These are phyloP conservation scores for Geum urbanum DNA, from an alignment of 306 rosid species.

Conservation along the genomic window DNA sequence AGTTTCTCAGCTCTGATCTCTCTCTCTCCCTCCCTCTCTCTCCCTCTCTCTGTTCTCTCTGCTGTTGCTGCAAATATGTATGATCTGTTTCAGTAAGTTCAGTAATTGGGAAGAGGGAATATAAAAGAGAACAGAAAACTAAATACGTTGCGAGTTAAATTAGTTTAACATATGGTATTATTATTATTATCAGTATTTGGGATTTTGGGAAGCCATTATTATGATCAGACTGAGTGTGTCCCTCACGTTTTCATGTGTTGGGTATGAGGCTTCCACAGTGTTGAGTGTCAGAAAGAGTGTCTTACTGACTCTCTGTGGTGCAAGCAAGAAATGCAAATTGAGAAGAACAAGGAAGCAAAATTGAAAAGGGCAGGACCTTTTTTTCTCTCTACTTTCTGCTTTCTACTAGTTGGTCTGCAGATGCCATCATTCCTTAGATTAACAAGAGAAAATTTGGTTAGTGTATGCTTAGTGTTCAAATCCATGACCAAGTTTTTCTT, in stretches of 20 bases:
- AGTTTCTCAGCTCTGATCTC: background rate
- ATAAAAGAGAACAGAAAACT: constrained; percentile 1
- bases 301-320: background rate
- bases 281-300: constrained; percentile 16
- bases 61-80: constrained; percentile 7
- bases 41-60: too few relatives aligned
- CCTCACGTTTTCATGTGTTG: constrained; percentile 23
- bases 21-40: background rate
- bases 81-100: constrained; percentile 8
- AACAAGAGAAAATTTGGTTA: background rate
- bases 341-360: background rate
- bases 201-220: constrained; percentile 11
- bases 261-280: constrained; percentile 13
- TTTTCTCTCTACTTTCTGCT: constrained; percentile 29
- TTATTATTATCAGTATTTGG: background rate
- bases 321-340: background rate
- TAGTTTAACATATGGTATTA: background rate
- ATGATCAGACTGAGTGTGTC: constrained; percentile 10
- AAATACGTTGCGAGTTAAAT: background rate
- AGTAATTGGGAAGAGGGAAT: background rate
- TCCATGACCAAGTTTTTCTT: background rate
- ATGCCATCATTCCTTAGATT: constrained; percentile 29
- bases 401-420: constrained; percentile 29
- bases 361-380: constrained; percentile 27
- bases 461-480: background rate